Base-by-base conservation (phyloP, 2,329 filamentous ascomycete species). In the Colletotrichum tanaceti region DNA sequence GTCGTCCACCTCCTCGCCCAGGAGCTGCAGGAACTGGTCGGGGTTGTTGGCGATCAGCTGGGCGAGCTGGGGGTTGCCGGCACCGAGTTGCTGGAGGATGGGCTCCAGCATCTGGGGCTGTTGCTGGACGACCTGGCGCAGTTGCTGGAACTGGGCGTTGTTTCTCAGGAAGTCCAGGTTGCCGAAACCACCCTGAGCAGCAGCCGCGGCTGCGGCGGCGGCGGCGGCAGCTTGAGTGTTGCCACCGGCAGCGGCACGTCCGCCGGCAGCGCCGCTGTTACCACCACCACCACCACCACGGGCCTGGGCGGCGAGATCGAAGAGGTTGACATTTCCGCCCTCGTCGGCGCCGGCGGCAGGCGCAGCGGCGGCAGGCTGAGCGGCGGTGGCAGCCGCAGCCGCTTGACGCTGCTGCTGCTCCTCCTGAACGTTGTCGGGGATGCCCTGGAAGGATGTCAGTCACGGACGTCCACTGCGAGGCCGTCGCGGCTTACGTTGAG, bases 41-140 rank as follows among this genome's bases (percentile, higher is more conserved):
- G 94, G 94, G 80, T 98, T 93, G 77, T 92, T 89, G 47, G 92
- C 92, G 72, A 99, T 99, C 77, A 98, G 86, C 78, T 95, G 91
- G 9, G 96, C 96, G 63, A 99, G 89, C 78, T 97, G 92, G 20
- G 96, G 96, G 82, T 99, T 99, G 32, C 95, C 95, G 24, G 93
- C 92, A 43, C 93, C 94, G 44, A 99, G 93, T 81, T 98, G 94
- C 81, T 98, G 95, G 65, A 99, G 85, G 73, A 99, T 98, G 7
- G 96, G 95, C 84, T 99, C 96, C 24, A 99, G 90, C 96, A 99
- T 99, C 79, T 96, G 92, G 20, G 96, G 96, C 79, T 98, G 93
- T 80, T 98, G 94, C 82, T 99, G 96, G 52, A 99, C 95, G 24
- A 99, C 91, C 82, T 98, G 94, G 71, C 96, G 92, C 69, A 99